Percentiles rank a stretch among this genome's conserved stretches.
These are phyloP conservation scores for Psilocybe tampanensis DNA, from an alignment of 768 basidiomycete genomes.

Conservation along the genomic window DNA sequence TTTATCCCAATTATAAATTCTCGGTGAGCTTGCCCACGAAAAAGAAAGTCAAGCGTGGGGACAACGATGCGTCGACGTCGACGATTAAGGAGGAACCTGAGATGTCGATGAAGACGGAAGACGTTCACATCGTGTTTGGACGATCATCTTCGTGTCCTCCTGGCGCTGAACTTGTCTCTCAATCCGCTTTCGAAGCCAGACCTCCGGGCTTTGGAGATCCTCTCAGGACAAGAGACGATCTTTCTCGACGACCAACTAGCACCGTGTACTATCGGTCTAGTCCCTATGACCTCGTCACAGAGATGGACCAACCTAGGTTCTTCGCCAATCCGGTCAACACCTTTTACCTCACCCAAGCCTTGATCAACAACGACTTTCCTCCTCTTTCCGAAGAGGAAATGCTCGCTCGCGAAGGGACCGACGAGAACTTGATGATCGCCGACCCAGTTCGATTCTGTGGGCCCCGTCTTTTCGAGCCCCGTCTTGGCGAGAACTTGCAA, in stretches of 20 bases:
- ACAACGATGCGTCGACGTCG: conserved; percentile 4
- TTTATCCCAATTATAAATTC: conserved; percentile 12
- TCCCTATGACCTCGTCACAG: not conserved
- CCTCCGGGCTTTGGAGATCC: conserved; percentile 11
- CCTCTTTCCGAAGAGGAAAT: not conserved
- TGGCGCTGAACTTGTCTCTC: conserved; percentile 12
- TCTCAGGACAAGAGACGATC: conserved; percentile 22
- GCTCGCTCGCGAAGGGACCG: not conserved
- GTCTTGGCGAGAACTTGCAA: too few relatives aligned
- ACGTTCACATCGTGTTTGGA: not conserved
- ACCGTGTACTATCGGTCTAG: conserved; percentile 17
- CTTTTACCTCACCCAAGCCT: not conserved
- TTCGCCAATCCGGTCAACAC: conserved; percentile 6
- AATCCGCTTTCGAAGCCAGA: conserved; percentile 5
- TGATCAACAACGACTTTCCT: not conserved
- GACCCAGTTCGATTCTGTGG: not conserved
- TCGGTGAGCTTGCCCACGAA: conserved; percentile 2
- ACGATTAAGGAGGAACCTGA: not conserved
- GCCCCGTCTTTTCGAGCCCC: too few relatives aligned
- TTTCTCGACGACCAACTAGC: conserved; percentile 21
- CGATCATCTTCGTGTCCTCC: conserved; percentile 17
- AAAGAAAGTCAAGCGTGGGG: conserved; percentile 11
- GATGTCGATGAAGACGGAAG: not conserved
- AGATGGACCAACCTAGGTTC: not conserved
- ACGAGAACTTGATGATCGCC: not conserved